phyloP scores from a whole-genome alignment of 2,329 filamentous ascomycete genomes.

The Fusarium pseudocircinatum region DNA sequence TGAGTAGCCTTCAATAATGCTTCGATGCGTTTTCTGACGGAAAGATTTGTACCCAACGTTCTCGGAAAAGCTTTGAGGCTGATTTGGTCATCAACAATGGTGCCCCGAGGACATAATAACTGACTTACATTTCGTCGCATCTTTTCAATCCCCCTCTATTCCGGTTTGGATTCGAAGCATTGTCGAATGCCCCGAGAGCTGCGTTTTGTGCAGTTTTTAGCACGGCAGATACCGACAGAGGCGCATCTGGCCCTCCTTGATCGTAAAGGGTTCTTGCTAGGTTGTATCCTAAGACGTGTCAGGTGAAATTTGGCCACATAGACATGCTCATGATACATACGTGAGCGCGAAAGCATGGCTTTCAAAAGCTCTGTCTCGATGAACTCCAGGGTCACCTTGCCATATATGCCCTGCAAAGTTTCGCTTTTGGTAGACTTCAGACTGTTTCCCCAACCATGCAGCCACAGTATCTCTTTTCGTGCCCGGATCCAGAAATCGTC shows the following conservation, averaged over 20 bases:
- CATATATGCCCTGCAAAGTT: conserved; percentile 69
- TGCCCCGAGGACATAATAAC: too few species aligned
- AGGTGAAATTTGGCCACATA: not conserved
- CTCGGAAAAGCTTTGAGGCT: conserved; percentile 72
- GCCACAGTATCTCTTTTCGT: conserved; percentile 75
- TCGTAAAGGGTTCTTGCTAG: conserved; percentile 72
- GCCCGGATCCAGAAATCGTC: conserved; percentile 71
- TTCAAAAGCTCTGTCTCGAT: conserved; percentile 79
- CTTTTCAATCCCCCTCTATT: conserved; percentile 80
- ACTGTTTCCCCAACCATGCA: conserved; percentile 75
- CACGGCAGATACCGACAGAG: conserved; percentile 61
- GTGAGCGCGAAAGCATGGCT: conserved; percentile 67
- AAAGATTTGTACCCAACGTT: conserved; percentile 62
- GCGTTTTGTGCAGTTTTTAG: conserved; percentile 69
- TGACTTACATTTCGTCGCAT: conserved; percentile 75
- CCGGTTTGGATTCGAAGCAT: conserved; percentile 82
- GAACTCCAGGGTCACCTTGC: conserved; percentile 66
- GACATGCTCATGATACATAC: conserved; percentile 53
- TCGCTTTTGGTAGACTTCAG: conserved; percentile 39
- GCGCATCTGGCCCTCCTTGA: conserved; percentile 55
- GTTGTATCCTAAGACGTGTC: conserved; percentile 60
- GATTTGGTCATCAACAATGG: conserved; percentile 34
- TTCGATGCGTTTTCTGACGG: conserved; percentile 64
- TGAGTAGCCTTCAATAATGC: conserved; percentile 78
- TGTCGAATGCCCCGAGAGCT: conserved; percentile 79